Conservation (phyloP, 208 protist species). For the Trypanosoma boissoni region DNA sequence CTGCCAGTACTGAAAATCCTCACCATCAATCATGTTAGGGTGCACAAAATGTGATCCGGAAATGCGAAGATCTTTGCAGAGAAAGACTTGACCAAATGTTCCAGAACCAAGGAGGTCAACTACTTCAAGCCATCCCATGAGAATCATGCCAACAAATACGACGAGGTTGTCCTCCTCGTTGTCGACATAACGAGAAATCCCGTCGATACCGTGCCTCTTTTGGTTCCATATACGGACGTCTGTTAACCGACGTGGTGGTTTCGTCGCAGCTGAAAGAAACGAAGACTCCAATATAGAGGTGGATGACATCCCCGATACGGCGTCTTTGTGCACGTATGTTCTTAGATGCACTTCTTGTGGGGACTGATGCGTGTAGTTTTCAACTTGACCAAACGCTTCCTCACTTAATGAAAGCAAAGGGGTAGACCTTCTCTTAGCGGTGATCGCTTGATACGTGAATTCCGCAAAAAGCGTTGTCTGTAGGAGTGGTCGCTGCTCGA, state of each 20-base stretch:
- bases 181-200: slow-evolving; percentile 60
- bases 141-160: slow-evolving; percentile 75
- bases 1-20: slow-evolving; percentile 86
- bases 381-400: too few relatives aligned
- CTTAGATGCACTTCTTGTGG: too few relatives aligned
- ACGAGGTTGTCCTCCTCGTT: slow-evolving; percentile 74
- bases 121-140: slow-evolving; percentile 85
- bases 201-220: slow-evolving; percentile 71
- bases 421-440: too few relatives aligned
- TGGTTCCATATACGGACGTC: slow-evolving; percentile 37
- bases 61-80: slow-evolving; percentile 82
- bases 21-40: slow-evolving; percentile 59
- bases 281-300: not conserved
- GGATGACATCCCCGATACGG: too few relatives aligned
- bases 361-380: too few relatives aligned
- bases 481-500: slow-evolving; percentile 52
- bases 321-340: too few relatives aligned
- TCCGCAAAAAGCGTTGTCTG: slow-evolving; percentile 67
- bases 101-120: slow-evolving; percentile 71
- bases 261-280: slow-evolving; percentile 9
- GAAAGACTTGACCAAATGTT: slow-evolving; percentile 85
- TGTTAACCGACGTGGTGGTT: slow-evolving; percentile 43
- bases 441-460: slow-evolving; percentile 12
- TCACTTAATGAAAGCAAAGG: too few relatives aligned
- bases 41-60: slow-evolving; percentile 64